Percentiles rank a stretch among this genome's conserved stretches.
These are phyloP conservation scores for Umbelopsis sp. DNA, from an alignment of 371 early-diverging fungal species.

Conservation along the genomic window DNA sequence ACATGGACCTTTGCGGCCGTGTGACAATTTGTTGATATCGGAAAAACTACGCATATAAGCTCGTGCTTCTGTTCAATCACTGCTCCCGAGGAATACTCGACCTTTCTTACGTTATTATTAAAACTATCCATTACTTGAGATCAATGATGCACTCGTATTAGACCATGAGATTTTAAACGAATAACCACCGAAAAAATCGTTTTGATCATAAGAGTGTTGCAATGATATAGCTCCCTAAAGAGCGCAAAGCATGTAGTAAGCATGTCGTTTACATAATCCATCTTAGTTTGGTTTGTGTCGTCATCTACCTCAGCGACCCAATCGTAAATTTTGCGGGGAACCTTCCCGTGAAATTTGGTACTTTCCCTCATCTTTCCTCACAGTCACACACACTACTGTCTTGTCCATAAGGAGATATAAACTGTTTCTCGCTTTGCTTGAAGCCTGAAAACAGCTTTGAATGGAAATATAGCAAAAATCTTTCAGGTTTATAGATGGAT, in stretches of 20 bases:
- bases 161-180: too few species aligned
- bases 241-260: neutral
- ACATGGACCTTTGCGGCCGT: neutral
- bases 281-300: neutral
- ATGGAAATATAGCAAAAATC: too few species aligned
- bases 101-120: too few species aligned
- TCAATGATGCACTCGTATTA: too few species aligned
- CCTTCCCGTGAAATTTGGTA: neutral
- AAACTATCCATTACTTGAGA: too few species aligned
- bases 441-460: too few species aligned
- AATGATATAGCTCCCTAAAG: too few species aligned
- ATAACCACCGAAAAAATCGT: too few species aligned
- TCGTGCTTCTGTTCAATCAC: neutral
- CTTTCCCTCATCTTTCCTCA: neutral
- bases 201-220: too few species aligned
- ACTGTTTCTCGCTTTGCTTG: too few species aligned
- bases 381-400: neutral
- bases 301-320: neutral
- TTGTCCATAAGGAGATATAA: conserved; percentile 3
- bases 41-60: neutral
- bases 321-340: conserved; percentile 18
- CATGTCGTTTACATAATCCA: conserved; percentile 1
- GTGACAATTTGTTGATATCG: conserved; percentile 7
- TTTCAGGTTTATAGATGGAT: too few species aligned
- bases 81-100: neutral